Evolutionary conservation across 768 basidiomycete species (phyloP), one percentile per base, ranked within the genome.

Genomic region (Serendipita sp.): DNA sequence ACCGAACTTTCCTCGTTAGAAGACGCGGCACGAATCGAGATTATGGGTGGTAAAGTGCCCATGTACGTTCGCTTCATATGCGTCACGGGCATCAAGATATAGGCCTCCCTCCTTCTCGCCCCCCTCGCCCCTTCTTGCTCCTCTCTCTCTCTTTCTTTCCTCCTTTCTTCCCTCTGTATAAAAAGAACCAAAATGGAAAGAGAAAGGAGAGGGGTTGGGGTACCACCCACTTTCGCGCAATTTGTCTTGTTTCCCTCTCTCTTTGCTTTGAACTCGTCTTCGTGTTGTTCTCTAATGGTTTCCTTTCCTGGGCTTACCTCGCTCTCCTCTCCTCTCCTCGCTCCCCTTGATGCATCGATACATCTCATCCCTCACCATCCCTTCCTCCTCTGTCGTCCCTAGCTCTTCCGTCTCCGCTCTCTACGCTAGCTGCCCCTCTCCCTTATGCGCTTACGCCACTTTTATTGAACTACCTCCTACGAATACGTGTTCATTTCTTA

Each of bases 261-360:
- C 13, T 13, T 13, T 13, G 37, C 37, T 40, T 40, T 4, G 6
- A 5, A 4, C 37, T 40, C 37, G 6, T 40, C 13, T 40, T 13
- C 37, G 4, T 40, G 18, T 18, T 18, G 18, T 18, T 18, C 18
- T 18, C 37, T 40, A 40, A 40, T 40, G 37, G 37, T 4, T 40
- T 13, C 13, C 13, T 18, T 18, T 18, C 18, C 18, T 18, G 18
- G 18, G 18, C 18, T 18, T 85, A 86, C 69, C 85, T 87, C 44
- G 70, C 72, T 70, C 85, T 86, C 72, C 71, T 16, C 78, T 31
- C 64, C 77, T 81, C 72, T 77, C 81, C 65, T 81, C 79, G 64
- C 81, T 84, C 18, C 18, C 18, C 18, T 18, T 18, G 18, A 18
- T 18, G 18, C 18, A 18, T 18, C 18, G 18, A 18, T 18, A 18